Percentiles rank a stretch among this genome's conserved stretches.
Conservation (phyloP, 2,329 filamentous ascomycete species). For the Chaetomiaceae sp. region DNA sequence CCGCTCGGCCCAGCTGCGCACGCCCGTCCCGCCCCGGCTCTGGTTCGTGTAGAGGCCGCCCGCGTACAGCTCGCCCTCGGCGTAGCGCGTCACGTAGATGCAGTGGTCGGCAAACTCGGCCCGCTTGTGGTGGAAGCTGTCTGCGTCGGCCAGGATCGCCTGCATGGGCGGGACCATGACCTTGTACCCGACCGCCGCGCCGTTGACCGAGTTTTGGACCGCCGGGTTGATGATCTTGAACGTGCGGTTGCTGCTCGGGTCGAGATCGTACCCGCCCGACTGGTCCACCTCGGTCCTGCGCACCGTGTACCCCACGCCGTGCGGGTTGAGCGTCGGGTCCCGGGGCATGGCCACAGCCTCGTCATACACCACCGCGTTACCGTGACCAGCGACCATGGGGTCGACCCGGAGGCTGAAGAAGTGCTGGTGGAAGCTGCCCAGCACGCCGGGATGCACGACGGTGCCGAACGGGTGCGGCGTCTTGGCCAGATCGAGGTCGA, state of each 20-base stretch:
- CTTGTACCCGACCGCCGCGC: constrained; percentile 51
- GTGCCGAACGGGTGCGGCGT: constrained; percentile 49
- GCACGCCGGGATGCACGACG: constrained; percentile 55
- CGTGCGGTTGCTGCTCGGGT: constrained; percentile 43
- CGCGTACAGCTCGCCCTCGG: constrained; percentile 35
- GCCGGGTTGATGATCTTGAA: constrained; percentile 55
- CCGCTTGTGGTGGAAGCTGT: constrained; percentile 32
- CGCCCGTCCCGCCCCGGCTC: constrained; percentile 34
- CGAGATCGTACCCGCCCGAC: constrained; percentile 44
- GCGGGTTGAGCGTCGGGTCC: constrained; percentile 38
- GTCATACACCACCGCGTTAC: constrained; percentile 53
- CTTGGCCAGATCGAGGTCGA: constrained; percentile 52
- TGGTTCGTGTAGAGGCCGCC: constrained; percentile 38
- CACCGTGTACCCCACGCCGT: constrained; percentile 47
- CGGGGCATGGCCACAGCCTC: constrained; percentile 52
- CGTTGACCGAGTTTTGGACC: constrained; percentile 49
- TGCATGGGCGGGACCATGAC: constrained; percentile 53
- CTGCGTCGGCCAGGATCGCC: constrained; percentile 46
- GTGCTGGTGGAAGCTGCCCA: constrained; percentile 70
- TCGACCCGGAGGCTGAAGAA: constrained; percentile 66
- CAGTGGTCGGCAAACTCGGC: constrained; percentile 35
- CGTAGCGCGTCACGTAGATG: constrained; percentile 35
- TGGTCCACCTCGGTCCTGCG: constrained; percentile 42
- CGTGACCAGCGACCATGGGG: constrained; percentile 54
- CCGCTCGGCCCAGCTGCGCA: constrained; percentile 31